Conservation (phyloP, 2,329 filamentous ascomycete species). For the Penicillium psychrosexuale region DNA sequence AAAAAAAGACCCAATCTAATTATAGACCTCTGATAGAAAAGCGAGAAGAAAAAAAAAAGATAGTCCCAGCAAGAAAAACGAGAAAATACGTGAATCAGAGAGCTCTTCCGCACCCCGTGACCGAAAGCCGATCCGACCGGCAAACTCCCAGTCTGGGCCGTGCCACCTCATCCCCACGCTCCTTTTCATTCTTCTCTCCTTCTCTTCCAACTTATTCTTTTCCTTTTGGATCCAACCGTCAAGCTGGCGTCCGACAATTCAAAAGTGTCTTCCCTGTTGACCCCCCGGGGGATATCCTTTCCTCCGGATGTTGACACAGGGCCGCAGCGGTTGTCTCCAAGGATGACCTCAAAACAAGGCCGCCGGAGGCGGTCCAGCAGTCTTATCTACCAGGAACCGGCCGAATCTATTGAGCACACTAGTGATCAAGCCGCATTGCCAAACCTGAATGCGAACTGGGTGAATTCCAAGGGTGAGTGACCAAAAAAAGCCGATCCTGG, state of each 20-base stretch:
- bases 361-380: constrained; percentile 94
- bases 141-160: constrained; percentile 23
- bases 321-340: constrained; percentile 54
- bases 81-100: constrained; percentile 3
- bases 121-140: constrained; percentile 21
- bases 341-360: constrained; percentile 63
- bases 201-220: constrained; percentile 20
- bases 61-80: constrained; percentile 4
- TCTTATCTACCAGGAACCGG: constrained; percentile 95
- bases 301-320: constrained; percentile 75
- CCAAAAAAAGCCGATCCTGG: not conserved
- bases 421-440: constrained; percentile 93
- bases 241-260: constrained; percentile 56
- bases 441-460: constrained; percentile 97
- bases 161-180: constrained; percentile 30
- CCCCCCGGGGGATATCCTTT: constrained; percentile 88
- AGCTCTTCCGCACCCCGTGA: constrained; percentile 19
- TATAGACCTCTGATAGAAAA: not conserved
- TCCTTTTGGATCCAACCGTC: constrained; percentile 10
- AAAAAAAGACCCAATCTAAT: not conserved
- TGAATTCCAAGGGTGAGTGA: constrained; percentile 89
- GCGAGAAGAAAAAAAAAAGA: not conserved
- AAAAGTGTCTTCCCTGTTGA: constrained; percentile 92
- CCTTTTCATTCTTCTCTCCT: constrained; percentile 23
- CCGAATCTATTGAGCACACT: constrained; percentile 94